phyloP scores from a whole-genome alignment of 345 rosid species.

The Acer negundo region DNA sequence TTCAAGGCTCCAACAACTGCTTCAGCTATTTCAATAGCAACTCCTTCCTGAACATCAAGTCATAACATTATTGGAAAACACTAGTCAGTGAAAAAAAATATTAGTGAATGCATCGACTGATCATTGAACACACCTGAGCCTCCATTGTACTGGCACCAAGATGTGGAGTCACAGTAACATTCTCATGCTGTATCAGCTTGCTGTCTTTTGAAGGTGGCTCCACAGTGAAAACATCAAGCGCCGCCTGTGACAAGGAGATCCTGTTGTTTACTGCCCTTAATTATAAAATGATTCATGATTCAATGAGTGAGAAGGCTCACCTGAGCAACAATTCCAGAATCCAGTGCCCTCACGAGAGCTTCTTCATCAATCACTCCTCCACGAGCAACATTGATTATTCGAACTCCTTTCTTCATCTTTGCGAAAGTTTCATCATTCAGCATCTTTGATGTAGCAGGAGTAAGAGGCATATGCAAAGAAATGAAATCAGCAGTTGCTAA shows the following conservation, averaged over 20 bases:
- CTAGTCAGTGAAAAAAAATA: background rate
- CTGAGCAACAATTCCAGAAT: conserved; percentile 87
- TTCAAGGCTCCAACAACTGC: conserved; percentile 88
- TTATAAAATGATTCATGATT: background rate
- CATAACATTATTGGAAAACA: background rate
- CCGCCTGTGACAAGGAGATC: conserved; percentile 42
- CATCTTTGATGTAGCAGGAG: conserved; percentile 70
- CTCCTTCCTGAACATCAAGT: conserved; percentile 63
- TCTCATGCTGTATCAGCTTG: conserved; percentile 77
- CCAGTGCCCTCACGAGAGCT: conserved; percentile 79
- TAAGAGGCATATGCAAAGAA: conserved; percentile 89
- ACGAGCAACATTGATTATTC: conserved; percentile 87
- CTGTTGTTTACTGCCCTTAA: background rate
- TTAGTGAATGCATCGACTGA: background rate
- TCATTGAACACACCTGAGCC: conserved; percentile 64
- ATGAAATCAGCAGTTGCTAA: conserved; percentile 78
- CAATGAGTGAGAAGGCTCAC: conserved; percentile 10
- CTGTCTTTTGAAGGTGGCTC: conserved; percentile 79
- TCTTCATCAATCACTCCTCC: conserved; percentile 95
- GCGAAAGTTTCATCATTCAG: conserved; percentile 79
- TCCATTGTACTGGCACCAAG: conserved; percentile 93
- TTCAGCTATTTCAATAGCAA: conserved; percentile 89
- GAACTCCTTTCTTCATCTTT: conserved; percentile 89
- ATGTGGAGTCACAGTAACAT: conserved; percentile 82
- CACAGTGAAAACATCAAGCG: conserved; percentile 80